These are phyloP conservation scores for Platismatia glauca DNA, from an alignment of 495 filamentous ascomycete genomes.

Conservation along the genomic window DNA sequence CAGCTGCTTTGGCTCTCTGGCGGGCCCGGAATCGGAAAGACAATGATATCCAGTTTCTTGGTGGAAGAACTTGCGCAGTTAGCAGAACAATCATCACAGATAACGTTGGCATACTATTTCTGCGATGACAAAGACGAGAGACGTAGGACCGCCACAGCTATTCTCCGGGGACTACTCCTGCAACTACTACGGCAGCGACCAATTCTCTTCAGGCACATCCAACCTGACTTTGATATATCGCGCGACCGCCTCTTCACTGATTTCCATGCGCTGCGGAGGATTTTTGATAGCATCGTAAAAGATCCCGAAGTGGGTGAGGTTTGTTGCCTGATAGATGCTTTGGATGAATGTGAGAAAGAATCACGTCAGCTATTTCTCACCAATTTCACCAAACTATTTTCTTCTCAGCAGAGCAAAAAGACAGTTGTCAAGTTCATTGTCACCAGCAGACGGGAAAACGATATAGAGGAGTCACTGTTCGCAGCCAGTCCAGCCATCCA, in stretches of 20 bases:
- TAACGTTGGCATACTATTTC: conserved; percentile 37
- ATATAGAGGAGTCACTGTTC: conserved; percentile 24
- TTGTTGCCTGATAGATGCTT: conserved; percentile 36
- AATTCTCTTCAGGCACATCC: conserved; percentile 22
- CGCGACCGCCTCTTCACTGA: conserved; percentile 29
- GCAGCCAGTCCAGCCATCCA: conserved; percentile 25
- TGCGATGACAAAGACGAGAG: conserved; percentile 35
- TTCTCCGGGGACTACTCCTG: conserved; percentile 35
- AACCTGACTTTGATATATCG: conserved; percentile 24
- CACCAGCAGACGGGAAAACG: conserved; percentile 31
- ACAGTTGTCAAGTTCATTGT: conserved; percentile 30
- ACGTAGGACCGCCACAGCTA: conserved; percentile 34
- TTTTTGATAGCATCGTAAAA: conserved; percentile 29
- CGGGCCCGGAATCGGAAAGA: conserved; percentile 43
- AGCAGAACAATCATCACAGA: conserved; percentile 13
- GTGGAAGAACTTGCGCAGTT: conserved; percentile 33
- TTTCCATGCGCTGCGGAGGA: conserved; percentile 31
- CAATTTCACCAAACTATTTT: conserved; percentile 7
- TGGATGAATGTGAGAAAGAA: conserved; percentile 41
- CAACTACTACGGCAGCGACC: conserved; percentile 26
- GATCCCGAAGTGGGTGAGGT: conserved; percentile 24
- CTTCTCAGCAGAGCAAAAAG: conserved; percentile 1
- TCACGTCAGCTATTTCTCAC: conserved; percentile 26
- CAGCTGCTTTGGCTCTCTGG: conserved; percentile 40
- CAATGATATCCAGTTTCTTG: conserved; percentile 40